Percentiles rank a stretch among this genome's conserved stretches.
phyloP scores from a whole-genome alignment of 441 rosid genomes.

The Gossypium schwendimanii region DNA sequence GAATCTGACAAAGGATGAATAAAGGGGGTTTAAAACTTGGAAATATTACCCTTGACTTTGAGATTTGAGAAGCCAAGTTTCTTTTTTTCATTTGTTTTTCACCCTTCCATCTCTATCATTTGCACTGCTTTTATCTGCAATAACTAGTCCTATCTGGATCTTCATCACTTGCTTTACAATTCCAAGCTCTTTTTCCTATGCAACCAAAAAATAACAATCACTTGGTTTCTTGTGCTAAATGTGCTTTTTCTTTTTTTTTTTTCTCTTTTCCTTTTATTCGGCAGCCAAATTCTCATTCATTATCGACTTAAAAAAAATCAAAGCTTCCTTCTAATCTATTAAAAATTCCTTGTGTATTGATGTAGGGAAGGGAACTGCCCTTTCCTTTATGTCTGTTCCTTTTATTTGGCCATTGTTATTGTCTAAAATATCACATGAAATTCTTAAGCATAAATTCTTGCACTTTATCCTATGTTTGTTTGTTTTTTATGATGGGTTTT shows the following conservation, averaged over 20 bases:
- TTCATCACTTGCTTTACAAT: conserved; percentile 32
- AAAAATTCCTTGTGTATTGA: conserved; percentile 20
- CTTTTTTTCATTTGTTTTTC: conserved; percentile 39
- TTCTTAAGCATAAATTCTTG: conserved; percentile 43
- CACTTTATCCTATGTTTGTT: conserved; percentile 27
- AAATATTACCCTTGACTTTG: conserved; percentile 28
- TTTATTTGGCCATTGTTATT: conserved; percentile 24
- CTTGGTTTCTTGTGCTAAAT: too few relatives aligned
- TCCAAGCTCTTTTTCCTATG: conserved; percentile 48
- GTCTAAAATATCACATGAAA: conserved; percentile 37
- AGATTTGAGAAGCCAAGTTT: conserved; percentile 59
- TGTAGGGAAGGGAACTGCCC: conserved; percentile 17
- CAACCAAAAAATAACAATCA: too few relatives aligned
- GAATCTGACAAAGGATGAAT: conserved; percentile 64
- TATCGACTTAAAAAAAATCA: conserved; percentile 20
- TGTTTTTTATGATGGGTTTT: conserved; percentile 15
- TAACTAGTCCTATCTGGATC: conserved; percentile 17
- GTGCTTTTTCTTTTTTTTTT: too few relatives aligned
- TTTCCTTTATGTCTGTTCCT: conserved; percentile 29
- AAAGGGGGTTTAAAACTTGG: conserved; percentile 39
- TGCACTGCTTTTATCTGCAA: conserved; percentile 29
- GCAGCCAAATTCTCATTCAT: conserved; percentile 31
- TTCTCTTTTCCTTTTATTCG: conserved; percentile 4
- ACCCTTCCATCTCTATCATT: too few relatives aligned
- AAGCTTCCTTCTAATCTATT: not conserved